Base-by-base conservation (phyloP, 306 rosid genomes). In the Prosopis cineraria region DNA sequence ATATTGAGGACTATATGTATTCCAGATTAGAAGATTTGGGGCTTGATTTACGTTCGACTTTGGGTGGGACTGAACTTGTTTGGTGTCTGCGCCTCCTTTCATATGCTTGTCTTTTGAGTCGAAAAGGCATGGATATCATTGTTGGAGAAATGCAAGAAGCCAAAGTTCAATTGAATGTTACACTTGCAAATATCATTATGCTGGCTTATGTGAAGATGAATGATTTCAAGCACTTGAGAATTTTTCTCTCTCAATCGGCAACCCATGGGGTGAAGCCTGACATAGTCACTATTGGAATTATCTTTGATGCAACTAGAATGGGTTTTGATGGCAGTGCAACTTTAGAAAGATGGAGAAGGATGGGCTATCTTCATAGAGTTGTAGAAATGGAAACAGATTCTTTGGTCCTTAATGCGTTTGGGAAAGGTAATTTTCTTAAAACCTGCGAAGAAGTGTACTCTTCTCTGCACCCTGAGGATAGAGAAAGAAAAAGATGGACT, bases 1-100 rank as follows among this genome's bases (percentile, higher is more conserved):
- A 92, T 78, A 90, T 92, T 39, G 80, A 77, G 37, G 78, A 79
- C 76, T 85, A 79, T 69, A 90, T 87, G 93, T 90, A 79, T 88
- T 90, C 96, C 20, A 86, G 85, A 78, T 53, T 92, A 39, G 97
- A 90, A 62, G 85, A 75, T 52, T 79, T 90, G 63, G 97, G 91
- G 69, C 48, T 85, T 45, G 89, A 89, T n/a, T 76, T 93, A 53
- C 74, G 80, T 66, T 64, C 84, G 0, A 80, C 68, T 55, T 73
- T 31, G 34, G 93, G 96, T 22, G 68, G 74, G 66, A 71, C 81
- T 31, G 83, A 86, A 59, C 85, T 93, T 52, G 87, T 89, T 62
- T 89, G 93, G 96, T 87, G 85, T 76, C 77, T 89, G 45, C 87
- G 87, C 63, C 87, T 88, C 44, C 97, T 92, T 68, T 93, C 97